phyloP scores from a whole-genome alignment of 495 filamentous ascomycete genomes.

The Aspergillus ostianus region DNA sequence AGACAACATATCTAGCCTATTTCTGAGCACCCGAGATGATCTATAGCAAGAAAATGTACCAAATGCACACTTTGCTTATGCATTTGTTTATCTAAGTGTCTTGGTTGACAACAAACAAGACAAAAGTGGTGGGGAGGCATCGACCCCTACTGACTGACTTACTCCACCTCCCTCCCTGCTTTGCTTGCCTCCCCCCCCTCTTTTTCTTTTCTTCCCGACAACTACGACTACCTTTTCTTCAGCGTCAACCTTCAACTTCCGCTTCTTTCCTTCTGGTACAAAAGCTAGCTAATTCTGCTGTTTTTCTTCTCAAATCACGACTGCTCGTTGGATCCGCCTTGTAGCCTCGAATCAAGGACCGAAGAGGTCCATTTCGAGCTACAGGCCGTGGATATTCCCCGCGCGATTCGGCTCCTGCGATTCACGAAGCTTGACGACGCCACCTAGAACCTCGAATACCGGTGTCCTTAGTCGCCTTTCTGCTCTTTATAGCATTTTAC shows the following conservation, averaged over 20 bases:
- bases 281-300: background rate
- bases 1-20: no score
- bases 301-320: constrained; percentile 3
- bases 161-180: background rate
- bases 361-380: constrained; percentile 32
- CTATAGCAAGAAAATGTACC: background rate
- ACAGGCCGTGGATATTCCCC: constrained; percentile 24
- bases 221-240: background rate
- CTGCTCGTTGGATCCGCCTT: constrained; percentile 19
- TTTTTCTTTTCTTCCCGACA: background rate
- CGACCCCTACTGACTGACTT: background rate
- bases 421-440: constrained; percentile 10
- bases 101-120: background rate
- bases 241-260: background rate
- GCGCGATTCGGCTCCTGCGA: constrained; percentile 15
- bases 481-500: background rate
- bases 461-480: background rate
- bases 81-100: background rate
- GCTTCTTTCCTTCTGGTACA: background rate
- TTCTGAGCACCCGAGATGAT: no score
- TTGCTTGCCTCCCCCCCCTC: no score
- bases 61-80: background rate
- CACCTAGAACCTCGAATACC: constrained; percentile 11
- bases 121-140: background rate
- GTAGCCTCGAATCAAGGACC: constrained; percentile 31